Percentiles rank a stretch among this genome's conserved stretches.
Evolutionary conservation across 1,139 yeast genomes (phyloP).

Genomic region (Debaryomycetaceae sp.): DNA sequence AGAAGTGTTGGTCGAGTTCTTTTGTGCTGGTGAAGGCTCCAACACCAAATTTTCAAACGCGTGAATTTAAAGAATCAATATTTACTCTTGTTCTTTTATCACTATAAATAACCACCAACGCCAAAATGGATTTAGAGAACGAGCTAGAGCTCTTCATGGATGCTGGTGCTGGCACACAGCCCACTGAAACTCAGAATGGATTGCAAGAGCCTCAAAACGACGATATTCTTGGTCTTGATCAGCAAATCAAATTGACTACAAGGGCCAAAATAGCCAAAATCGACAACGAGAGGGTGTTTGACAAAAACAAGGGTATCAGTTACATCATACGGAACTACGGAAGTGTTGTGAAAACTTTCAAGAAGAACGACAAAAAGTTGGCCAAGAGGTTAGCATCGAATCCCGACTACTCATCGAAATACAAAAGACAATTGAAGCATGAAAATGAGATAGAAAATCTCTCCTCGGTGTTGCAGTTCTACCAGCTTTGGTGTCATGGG

Average conservation of each 20-base stretch:
- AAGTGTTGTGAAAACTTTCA: constrained; percentile 27
- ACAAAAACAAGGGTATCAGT: constrained; percentile 44
- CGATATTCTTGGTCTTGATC: constrained; percentile 40
- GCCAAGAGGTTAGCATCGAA: constrained; percentile 12
- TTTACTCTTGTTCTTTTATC: no score
- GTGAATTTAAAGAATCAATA: background rate
- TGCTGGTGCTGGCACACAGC: background rate
- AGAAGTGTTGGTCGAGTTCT: no score
- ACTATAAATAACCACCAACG: no score
- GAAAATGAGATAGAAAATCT: constrained; percentile 43
- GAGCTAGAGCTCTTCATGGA: constrained; percentile 5
- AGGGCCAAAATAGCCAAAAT: constrained; percentile 38
- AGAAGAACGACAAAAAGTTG: constrained; percentile 27
- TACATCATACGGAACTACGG: constrained; percentile 40
- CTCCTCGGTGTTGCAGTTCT: constrained; percentile 53
- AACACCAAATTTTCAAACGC: background rate
- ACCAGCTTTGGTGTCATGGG: constrained; percentile 84
- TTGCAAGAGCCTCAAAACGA: constrained; percentile 9
- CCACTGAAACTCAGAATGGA: constrained; percentile 1
- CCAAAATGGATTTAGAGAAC: constrained; percentile 9
- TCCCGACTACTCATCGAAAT: constrained; percentile 4
- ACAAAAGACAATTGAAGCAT: constrained; percentile 20
- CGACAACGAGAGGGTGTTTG: constrained; percentile 49
- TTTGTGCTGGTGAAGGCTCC: no score
- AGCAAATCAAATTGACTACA: constrained; percentile 33